Evolutionary conservation across 139 green algal species (phyloP), one percentile per base, ranked within the genome.

Genomic region (Chlamydomonas sphaeroides): DNA sequence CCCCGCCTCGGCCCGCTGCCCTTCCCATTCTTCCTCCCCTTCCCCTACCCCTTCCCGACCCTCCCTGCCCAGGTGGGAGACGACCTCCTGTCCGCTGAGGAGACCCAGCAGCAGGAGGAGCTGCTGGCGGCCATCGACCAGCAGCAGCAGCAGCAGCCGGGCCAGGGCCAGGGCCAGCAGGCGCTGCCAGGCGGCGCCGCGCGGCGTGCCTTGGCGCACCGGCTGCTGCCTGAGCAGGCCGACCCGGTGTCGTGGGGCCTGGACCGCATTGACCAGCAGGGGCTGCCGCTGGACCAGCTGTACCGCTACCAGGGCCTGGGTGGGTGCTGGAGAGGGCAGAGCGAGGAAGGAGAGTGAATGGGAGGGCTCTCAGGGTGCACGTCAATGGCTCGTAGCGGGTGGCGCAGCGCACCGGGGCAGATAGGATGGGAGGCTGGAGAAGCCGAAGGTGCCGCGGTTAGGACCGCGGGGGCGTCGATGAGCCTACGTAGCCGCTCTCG

Each of bases 241-340:
- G 76, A 83, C 21, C 76, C 76, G 36, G 76, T 73, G 25, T 65
- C 38, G 28, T 83, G 92, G 92, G 89, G 92, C 41, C 84, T 96
- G 62, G 91, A 96, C 83, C 85, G 89, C 8, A 63, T 96, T 1
- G 93, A 95, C 57, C 91, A 96, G 78, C 42, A 68, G 0, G 25
- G 1, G 15, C 78, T 95, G 82, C 93, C 91, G 3, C 87, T 96
- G 49, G 91, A 96, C 59, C 42, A 75, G 8, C 71, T 77, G 32
- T 96, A 92, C 68, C 42, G 86, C 15, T 93, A 91, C 65, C 74
- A 78, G 20, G 73, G 51, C 72, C 74, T 65, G 7, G 88, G 88
- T 91, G 51, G 20, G 71, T 56, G n/a, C n/a, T n/a, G n/a, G n/a
- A n/a, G n/a, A n/a, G n/a, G n/a, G n/a, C n/a, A n/a, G n/a, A n/a